Conservation (phyloP, 495 filamentous ascomycete genomes). For the Evansstolkia leycettana region DNA sequence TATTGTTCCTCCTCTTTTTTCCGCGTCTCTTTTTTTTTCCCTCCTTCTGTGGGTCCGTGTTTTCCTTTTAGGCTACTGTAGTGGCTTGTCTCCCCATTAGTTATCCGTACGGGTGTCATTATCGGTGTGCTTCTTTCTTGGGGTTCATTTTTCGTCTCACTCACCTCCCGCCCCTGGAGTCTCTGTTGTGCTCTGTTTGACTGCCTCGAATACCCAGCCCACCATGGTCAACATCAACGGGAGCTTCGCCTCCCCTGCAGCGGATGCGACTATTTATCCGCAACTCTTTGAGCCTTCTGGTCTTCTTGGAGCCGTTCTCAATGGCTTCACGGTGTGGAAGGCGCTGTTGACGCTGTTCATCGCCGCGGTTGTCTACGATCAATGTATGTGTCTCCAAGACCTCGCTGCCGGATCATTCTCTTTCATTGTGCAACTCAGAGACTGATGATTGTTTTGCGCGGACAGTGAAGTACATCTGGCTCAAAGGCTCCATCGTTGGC, state of each 20-base stretch:
- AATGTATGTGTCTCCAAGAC: constrained; percentile 44
- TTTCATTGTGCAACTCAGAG: constrained; percentile 1
- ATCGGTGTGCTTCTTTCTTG: constrained; percentile 5
- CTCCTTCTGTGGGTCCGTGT: too few species aligned
- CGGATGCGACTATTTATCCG: constrained; percentile 47
- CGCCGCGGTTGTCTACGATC: constrained; percentile 69
- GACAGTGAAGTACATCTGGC: constrained; percentile 78
- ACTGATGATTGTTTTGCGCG: too few species aligned
- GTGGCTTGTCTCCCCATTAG: too few species aligned
- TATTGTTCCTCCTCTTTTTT: background rate
- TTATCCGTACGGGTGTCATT: too few species aligned
- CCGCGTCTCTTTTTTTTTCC: background rate
- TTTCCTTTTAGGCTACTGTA: too few species aligned
- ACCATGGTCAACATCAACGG: constrained; percentile 52
- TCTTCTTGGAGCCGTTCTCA: constrained; percentile 30
- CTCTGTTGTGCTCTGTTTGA: constrained; percentile 1
- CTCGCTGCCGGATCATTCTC: background rate
- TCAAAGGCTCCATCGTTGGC: constrained; percentile 78
- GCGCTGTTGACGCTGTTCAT: constrained; percentile 53
- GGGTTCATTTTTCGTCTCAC: constrained; percentile 4
- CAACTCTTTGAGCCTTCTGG: constrained; percentile 30
- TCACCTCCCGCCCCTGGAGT: background rate
- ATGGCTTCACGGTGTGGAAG: constrained; percentile 50
- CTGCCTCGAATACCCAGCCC: constrained; percentile 3
- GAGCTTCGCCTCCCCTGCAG: constrained; percentile 66